Evolutionary conservation across 208 protist species (phyloP), one percentile per base, ranked within the genome.

Genomic region (Herpetomonas tarakana): DNA sequence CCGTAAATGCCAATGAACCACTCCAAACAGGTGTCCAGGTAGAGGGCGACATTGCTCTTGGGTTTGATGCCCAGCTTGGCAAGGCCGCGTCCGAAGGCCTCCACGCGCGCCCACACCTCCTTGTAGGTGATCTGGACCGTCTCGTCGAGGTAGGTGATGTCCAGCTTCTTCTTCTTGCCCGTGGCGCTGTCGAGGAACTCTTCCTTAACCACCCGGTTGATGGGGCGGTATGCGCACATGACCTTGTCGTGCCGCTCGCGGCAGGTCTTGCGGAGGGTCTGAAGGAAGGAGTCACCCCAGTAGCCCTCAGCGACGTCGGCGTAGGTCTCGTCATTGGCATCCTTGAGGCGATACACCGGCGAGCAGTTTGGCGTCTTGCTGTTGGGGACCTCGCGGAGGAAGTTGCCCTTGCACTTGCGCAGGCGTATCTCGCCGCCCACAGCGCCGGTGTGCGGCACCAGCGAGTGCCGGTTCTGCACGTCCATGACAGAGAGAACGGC

Each of bases 1-100:
- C 71, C 76, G 51, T 78, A 82, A 26, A 71, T 61, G 31, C 59
- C 60, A 4, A 60, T 60, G 35, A 82, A 47, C 76, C 76, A 82
- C 53, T 82, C 76, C 52, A 60, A 69, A 29, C 76, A 71, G 7
- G 76, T 82, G n/a, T 78, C 76, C 25, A 65, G 47, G 61, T 78
- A 82, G 44, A 82, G 74, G 45, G 58, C 56, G 14, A 81, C 64
- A 38, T 63, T 64, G 24, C 58, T n/a, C 18, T 58, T 9, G 12
- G 58, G 39, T 18, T 31, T 30, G 38, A 77, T 52, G 30, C 70
- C 70, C 11, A 74, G 54, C 47, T 72, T 54, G 24, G 44, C 57
- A n/a, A 81, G 69, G 22, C 68, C 66, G 27, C 54, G 38, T 1
- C 68, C 74, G 58, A 76, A 64, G 21, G 29, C 55, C n/a, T 58